Percentiles rank a stretch among this genome's conserved stretches.
phyloP scores from a whole-genome alignment of 768 basidiomycete genomes.

The Boletus reticuloceps region DNA sequence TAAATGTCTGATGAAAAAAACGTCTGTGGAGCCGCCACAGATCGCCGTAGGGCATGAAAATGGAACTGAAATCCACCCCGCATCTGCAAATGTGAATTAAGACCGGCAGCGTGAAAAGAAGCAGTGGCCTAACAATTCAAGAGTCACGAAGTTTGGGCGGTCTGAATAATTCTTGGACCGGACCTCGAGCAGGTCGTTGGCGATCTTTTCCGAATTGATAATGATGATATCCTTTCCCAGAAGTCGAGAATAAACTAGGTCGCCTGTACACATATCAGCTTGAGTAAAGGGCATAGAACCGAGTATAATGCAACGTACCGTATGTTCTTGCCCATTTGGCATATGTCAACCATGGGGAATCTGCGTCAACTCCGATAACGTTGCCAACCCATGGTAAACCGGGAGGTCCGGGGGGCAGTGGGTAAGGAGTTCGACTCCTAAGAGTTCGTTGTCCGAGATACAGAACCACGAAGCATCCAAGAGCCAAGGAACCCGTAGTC shows the following conservation, averaged over 20 bases:
- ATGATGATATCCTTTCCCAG: not conserved
- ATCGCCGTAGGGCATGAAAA: too few relatives aligned
- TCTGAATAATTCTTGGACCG: not conserved
- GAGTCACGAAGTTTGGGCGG: not conserved
- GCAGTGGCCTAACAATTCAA: not conserved
- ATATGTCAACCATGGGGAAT: not conserved
- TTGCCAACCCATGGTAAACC: not conserved
- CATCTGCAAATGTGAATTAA: not conserved
- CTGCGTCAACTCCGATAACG: not conserved
- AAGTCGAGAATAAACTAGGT: not conserved
- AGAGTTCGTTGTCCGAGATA: not conserved
- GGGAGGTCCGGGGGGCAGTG: not conserved
- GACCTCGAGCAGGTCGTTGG: not conserved
- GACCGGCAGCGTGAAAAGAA: not conserved
- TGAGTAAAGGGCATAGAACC: not conserved
- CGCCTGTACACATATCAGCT: not conserved
- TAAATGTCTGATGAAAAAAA: too few relatives aligned
- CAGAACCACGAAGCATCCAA: not conserved
- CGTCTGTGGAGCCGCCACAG: too few relatives aligned
- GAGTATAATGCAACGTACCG: not conserved
- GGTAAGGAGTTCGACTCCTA: not conserved
- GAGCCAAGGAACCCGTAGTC: not conserved
- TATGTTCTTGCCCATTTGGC: not conserved
- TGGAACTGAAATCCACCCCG: not conserved
- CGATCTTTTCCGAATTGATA: not conserved